A percentile compares a stretch with the other conserved stretches of the same genome.
Evolutionary conservation across 2,329 filamentous ascomycete species (phyloP).

Genomic region (Plectosphaerella cucumerina): DNA sequence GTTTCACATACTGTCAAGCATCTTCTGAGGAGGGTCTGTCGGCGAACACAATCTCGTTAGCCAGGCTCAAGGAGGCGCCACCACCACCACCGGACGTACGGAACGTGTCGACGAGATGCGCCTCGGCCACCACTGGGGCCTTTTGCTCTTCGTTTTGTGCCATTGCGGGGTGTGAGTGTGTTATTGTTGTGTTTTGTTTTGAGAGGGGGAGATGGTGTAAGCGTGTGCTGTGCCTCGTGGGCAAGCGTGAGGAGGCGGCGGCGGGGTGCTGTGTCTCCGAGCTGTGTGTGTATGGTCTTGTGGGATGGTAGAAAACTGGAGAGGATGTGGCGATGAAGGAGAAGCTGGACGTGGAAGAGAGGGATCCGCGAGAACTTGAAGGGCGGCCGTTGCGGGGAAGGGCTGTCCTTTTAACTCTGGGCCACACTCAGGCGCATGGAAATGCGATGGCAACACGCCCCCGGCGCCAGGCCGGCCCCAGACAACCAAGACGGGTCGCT

Average conservation of each 20-base stretch:
- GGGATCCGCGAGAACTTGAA: neutral
- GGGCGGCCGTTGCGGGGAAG: slow-evolving; percentile 1
- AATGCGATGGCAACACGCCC: no score
- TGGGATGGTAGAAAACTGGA: neutral
- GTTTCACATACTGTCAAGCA: slow-evolving; percentile 58
- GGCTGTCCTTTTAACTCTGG: neutral
- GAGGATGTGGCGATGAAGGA: neutral
- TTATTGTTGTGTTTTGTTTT: neutral
- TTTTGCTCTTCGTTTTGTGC: slow-evolving; percentile 38
- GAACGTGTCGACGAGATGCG: slow-evolving; percentile 72
- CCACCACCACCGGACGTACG: slow-evolving; percentile 40
- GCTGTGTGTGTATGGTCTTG: no score
- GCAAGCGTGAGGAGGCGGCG: neutral
- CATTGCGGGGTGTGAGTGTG: slow-evolving; percentile 32
- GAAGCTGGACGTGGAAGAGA: neutral
- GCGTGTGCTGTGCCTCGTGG: neutral
- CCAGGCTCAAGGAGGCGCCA: neutral
- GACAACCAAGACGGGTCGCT: no score
- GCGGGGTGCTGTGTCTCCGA: no score
- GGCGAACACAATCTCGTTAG: neutral
- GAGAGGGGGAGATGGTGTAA: slow-evolving; percentile 4
- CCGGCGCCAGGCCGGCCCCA: no score
- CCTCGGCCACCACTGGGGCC: slow-evolving; percentile 65
- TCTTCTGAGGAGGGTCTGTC: slow-evolving; percentile 59
- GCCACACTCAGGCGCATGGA: no score